phyloP scores from a whole-genome alignment of 352 stramenopile genomes.

The Globisporangium yorkense region DNA sequence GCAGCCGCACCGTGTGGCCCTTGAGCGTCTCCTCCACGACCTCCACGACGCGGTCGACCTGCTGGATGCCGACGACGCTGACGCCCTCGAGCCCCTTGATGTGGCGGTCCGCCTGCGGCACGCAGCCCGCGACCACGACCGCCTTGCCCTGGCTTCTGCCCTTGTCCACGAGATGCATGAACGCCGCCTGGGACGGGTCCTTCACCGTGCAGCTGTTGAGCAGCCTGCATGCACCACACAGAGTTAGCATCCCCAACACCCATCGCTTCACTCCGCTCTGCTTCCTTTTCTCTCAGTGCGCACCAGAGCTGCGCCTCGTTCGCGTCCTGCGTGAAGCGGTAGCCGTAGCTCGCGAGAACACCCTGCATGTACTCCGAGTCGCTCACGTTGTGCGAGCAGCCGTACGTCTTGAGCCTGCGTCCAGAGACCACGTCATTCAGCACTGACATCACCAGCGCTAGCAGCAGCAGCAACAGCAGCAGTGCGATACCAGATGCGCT shows the following conservation, averaged over 20 bases:
- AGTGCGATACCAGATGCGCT: slow-evolving; percentile 50
- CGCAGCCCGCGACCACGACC: slow-evolving; percentile 89
- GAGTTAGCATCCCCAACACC: background rate
- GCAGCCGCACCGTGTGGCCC: slow-evolving; percentile 82
- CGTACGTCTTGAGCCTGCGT: slow-evolving; percentile 84
- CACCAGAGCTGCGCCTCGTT: slow-evolving; percentile 81
- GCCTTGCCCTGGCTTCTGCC: slow-evolving; percentile 70
- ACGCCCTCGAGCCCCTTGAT: slow-evolving; percentile 79
- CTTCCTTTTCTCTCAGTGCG: background rate
- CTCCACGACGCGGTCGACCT: slow-evolving; percentile 89
- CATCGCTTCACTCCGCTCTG: background rate
- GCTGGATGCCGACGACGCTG: slow-evolving; percentile 87
- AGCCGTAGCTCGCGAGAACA: slow-evolving; percentile 87
- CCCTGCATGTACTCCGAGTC: slow-evolving; percentile 94
- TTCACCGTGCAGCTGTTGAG: slow-evolving; percentile 94
- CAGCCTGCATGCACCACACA: slow-evolving; percentile 25
- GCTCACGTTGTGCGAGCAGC: slow-evolving; percentile 91
- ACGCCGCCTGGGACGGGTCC: slow-evolving; percentile 86
- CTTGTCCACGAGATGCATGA: slow-evolving; percentile 87
- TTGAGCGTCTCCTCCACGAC: slow-evolving; percentile 91
- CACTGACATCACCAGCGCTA: background rate
- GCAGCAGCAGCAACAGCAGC: background rate
- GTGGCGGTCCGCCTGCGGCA: slow-evolving; percentile 86
- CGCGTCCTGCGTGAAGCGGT: slow-evolving; percentile 70
- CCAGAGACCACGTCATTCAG: background rate